phyloP scores from a whole-genome alignment of 805 yeast genomes.

The Ogataea sp. region DNA sequence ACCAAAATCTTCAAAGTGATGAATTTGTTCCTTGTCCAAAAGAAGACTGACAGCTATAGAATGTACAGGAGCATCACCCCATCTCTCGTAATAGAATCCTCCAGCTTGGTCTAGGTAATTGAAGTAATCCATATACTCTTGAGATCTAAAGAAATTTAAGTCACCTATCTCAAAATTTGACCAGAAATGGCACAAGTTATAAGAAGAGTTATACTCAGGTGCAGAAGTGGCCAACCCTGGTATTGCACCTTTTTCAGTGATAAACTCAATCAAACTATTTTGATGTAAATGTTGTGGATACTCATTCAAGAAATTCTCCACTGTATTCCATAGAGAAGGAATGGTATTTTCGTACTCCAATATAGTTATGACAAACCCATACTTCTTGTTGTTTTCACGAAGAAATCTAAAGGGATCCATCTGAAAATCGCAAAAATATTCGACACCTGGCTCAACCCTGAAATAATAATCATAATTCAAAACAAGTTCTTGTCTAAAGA shows the following conservation, averaged over 20 bases:
- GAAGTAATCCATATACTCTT: conserved; percentile 54
- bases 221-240: conserved; percentile 34
- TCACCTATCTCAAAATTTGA: conserved; percentile 76
- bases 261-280: conserved; percentile 51
- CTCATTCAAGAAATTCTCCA: conserved; percentile 51
- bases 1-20: conserved; percentile 78
- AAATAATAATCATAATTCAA: conserved; percentile 80
- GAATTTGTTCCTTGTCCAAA: conserved; percentile 51
- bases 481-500: conserved; percentile 71
- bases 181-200: conserved; percentile 84
- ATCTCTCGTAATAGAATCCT: conserved; percentile 79
- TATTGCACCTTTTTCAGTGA: conserved; percentile 45
- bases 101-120: conserved; percentile 57
- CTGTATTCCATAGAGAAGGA: conserved; percentile 74
- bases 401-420: conserved; percentile 82
- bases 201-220: conserved; percentile 41
- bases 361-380: conserved; percentile 81
- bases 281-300: conserved; percentile 58
- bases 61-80: conserved; percentile 97
- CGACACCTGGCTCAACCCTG: conserved; percentile 91
- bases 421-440: conserved; percentile 79
- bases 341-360: conserved; percentile 81
- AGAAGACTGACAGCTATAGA: conserved; percentile 58
- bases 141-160: conserved; percentile 60
- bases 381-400: conserved; percentile 68